Base-by-base conservation (phyloP, 148 eudicot species). In the Rhododendron henanense region DNA sequence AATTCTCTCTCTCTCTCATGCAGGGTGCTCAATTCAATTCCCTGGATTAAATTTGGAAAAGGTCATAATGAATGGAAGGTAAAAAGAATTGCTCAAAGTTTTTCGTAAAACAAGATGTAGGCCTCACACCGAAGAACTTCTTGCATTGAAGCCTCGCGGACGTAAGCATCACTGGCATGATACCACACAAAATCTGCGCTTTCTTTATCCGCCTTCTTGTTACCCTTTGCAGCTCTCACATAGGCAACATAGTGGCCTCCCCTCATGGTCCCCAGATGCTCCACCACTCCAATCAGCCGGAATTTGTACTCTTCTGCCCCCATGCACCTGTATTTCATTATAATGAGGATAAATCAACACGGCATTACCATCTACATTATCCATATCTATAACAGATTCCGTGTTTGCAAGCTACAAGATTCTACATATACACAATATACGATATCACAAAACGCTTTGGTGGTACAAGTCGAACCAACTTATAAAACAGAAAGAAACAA, bases 171-270 rank as follows among this genome's bases (percentile, higher is more conserved):
- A 84, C 98, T 95, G 28, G 91, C 94, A 86, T 93, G 87, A 87
- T 93, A 96, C 99, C 99, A 96, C 63, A 88, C 87, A 35, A 65
- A 81, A 89, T 88, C 90, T 48, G 88, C 87, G 48, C 75, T 88
- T 83, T 83, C 80, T 85, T 88, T 89, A 25, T 88, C 90, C 45
- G 75, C 85, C 75, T 83, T 86, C 74, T 85, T 85, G 74, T 83
- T 73, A 35, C 57, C 82, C 35, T 86, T 89, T 50, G 90, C 89
- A 84, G 94, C 96, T 90, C 96, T 90, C 41, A 95, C 92, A 85
- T 94, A 94, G 51, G 99, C 98, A 79, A 95, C 90, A 86, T 96
- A 96, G 85, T 95, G 99, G 61, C 99, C 97, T 44, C 94, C 94
- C 87, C 94, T 92, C 96, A 96, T 96, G 25, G 91, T 89, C 53